Conservation (phyloP, 2,329 filamentous ascomycete genomes). For the Didymella keratinophila region DNA sequence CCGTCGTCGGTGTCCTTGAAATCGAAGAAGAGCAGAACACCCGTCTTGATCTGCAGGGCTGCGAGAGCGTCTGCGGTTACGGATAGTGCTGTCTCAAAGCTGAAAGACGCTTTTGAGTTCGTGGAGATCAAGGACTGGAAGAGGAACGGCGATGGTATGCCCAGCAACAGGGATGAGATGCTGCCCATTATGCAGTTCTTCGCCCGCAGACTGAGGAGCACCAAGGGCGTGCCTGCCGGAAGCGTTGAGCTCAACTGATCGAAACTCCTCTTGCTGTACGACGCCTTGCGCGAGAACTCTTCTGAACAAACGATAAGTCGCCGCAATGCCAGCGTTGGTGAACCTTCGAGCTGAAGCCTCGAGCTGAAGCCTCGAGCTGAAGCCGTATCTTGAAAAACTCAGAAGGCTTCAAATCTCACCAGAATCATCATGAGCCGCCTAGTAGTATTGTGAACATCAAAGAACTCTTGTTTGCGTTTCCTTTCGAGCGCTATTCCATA, state of each 20-base stretch:
- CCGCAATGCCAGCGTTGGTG: not conserved
- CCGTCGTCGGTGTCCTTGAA: conserved; percentile 51
- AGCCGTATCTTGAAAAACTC: not conserved
- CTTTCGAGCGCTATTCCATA: not conserved
- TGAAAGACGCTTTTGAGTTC: conserved; percentile 69
- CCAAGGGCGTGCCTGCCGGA: conserved; percentile 61
- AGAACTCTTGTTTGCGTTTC: not conserved
- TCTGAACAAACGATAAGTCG: not conserved
- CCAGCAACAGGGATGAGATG: conserved; percentile 83
- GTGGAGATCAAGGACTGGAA: conserved; percentile 52
- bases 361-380: not conserved
- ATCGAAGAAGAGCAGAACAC: conserved; percentile 66
- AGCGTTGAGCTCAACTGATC: conserved; percentile 58
- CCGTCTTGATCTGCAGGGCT: conserved; percentile 68
- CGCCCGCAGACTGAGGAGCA: conserved; percentile 68
- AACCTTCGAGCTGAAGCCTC: not conserved
- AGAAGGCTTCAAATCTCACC: not conserved
- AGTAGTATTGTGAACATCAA: not conserved
- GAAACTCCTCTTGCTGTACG: not conserved
- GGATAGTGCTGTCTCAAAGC: conserved; percentile 67
- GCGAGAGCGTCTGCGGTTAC: conserved; percentile 62
- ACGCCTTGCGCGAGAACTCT: not conserved
- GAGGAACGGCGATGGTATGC: conserved; percentile 80
- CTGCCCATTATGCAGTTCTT: conserved; percentile 88
- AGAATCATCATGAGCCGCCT: not conserved